Evolutionary conservation across 768 basidiomycete genomes (phyloP).

Genomic region (Lactarius deliciosus): DNA sequence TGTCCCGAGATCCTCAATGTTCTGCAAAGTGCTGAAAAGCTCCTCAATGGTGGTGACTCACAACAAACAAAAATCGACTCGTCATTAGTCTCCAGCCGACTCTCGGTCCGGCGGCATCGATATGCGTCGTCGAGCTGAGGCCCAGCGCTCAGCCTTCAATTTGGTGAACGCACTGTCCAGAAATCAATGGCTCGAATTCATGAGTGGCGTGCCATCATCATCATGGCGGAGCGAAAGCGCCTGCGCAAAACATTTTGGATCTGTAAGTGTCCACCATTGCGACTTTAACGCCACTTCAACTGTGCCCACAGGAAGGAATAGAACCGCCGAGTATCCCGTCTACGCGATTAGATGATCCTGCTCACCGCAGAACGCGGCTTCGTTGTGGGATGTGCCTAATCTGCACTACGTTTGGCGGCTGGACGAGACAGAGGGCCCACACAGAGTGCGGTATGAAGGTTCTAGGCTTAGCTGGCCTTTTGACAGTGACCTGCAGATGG

Average conservation of each 20-base stretch:
- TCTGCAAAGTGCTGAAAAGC: conserved; percentile 51
- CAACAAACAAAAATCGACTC: conserved; percentile 56
- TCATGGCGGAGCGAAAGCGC: conserved; percentile 67
- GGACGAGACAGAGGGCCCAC: conserved; percentile 91
- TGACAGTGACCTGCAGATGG: conserved; percentile 68
- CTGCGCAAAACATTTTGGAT: conserved; percentile 71
- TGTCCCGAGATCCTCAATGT: conserved; percentile 55
- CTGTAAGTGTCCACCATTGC: conserved; percentile 45
- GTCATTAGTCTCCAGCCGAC: conserved; percentile 49
- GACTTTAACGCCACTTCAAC: neutral
- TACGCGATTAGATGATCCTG: conserved; percentile 60
- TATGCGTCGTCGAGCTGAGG: conserved; percentile 56
- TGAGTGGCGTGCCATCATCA: conserved; percentile 73
- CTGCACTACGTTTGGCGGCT: conserved; percentile 63
- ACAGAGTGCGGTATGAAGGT: conserved; percentile 67
- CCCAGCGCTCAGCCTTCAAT: conserved; percentile 61
- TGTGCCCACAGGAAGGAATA: conserved; percentile 61
- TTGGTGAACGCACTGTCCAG: conserved; percentile 59
- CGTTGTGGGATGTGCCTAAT: conserved; percentile 71
- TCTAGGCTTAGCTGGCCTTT: conserved; percentile 62
- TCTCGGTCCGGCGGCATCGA: conserved; percentile 47
- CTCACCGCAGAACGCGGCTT: conserved; percentile 74
- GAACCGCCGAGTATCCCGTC: conserved; percentile 60
- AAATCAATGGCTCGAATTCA: conserved; percentile 62
- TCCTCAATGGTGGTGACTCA: conserved; percentile 49